Conservation (phyloP, 257 asterid genomes). For the Ilex asprella region DNA sequence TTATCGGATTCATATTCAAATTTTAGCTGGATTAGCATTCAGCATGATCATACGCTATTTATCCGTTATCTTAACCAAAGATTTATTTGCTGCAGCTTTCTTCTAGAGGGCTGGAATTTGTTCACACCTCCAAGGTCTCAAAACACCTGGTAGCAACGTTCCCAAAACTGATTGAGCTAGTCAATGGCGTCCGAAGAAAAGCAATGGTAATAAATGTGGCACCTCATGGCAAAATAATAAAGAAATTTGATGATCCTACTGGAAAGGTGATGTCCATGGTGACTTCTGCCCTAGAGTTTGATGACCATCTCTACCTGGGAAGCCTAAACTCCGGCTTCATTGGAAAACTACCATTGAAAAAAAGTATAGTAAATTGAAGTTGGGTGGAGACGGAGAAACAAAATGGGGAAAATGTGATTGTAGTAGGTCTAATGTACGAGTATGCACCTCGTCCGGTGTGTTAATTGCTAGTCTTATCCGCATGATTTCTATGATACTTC, state of each 20-base stretch:
- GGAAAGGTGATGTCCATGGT: slow-evolving; percentile 53
- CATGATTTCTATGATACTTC: no score
- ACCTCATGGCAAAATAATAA: slow-evolving; percentile 39
- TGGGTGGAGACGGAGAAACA: no score
- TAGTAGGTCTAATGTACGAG: no score
- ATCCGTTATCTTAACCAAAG: no score
- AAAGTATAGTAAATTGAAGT: not conserved
- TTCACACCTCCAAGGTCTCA: slow-evolving; percentile 23
- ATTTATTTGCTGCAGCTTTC: slow-evolving; percentile 18
- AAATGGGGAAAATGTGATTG: no score
- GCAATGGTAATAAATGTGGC: slow-evolving; percentile 58
- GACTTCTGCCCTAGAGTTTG: slow-evolving; percentile 64
- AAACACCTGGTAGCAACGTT: slow-evolving; percentile 22
- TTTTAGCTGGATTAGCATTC: no score
- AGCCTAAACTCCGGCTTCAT: slow-evolving; percentile 47
- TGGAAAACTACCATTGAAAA: slow-evolving; percentile 42
- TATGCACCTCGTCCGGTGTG: no score
- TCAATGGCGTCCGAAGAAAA: slow-evolving; percentile 8
- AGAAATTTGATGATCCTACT: slow-evolving; percentile 55
- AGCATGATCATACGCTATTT: not conserved
- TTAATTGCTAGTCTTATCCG: no score
- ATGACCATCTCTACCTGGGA: slow-evolving; percentile 57
- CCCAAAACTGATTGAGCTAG: slow-evolving; percentile 17
- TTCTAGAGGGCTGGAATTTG: slow-evolving; percentile 24
- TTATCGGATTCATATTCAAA: not conserved